Conservation (phyloP, 768 basidiomycete species). For the Suillus paluster region DNA sequence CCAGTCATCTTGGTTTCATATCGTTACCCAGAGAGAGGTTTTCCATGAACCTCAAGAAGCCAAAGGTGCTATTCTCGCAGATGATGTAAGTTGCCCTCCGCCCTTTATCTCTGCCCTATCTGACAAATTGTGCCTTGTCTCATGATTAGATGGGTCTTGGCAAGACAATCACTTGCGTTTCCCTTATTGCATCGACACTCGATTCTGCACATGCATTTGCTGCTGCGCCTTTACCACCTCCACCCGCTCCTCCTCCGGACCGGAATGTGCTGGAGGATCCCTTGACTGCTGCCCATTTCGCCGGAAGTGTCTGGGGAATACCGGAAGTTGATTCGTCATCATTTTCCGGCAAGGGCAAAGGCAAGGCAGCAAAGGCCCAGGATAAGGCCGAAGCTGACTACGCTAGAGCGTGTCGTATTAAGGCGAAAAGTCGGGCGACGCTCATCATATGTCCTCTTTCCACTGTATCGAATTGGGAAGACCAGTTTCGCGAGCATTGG, state of each 20-base stretch:
- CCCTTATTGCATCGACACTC: slow-evolving; percentile 89
- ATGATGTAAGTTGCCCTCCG: slow-evolving; percentile 74
- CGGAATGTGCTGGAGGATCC: slow-evolving; percentile 32
- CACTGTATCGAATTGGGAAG: slow-evolving; percentile 98
- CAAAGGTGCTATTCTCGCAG: slow-evolving; percentile 92
- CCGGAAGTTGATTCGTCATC: slow-evolving; percentile 48
- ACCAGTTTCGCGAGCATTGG: slow-evolving; percentile 98
- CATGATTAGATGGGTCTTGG: slow-evolving; percentile 89
- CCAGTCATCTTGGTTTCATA: slow-evolving; percentile 71
- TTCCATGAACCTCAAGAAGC: slow-evolving; percentile 68
- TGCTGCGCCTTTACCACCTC: slow-evolving; percentile 50
- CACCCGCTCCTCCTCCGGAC: slow-evolving; percentile 48
- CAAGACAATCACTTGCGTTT: slow-evolving; percentile 95
- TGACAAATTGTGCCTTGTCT: slow-evolving; percentile 19
- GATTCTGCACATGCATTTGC: slow-evolving; percentile 70
- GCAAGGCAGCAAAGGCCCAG: slow-evolving; percentile 65
- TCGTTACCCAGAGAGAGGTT: slow-evolving; percentile 82
- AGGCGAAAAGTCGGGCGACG: slow-evolving; percentile 84
- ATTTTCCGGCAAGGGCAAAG: slow-evolving; percentile 58
- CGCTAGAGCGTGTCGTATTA: slow-evolving; percentile 74
- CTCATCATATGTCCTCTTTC: slow-evolving; percentile 96
- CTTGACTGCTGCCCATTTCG: slow-evolving; percentile 62
- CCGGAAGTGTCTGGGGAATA: slow-evolving; percentile 86
- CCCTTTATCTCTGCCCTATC: slow-evolving; percentile 14
- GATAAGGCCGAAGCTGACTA: slow-evolving; percentile 77